Evolutionary conservation across 352 stramenopile species (phyloP).

Genomic region (Saprolegnia parasitica): DNA sequence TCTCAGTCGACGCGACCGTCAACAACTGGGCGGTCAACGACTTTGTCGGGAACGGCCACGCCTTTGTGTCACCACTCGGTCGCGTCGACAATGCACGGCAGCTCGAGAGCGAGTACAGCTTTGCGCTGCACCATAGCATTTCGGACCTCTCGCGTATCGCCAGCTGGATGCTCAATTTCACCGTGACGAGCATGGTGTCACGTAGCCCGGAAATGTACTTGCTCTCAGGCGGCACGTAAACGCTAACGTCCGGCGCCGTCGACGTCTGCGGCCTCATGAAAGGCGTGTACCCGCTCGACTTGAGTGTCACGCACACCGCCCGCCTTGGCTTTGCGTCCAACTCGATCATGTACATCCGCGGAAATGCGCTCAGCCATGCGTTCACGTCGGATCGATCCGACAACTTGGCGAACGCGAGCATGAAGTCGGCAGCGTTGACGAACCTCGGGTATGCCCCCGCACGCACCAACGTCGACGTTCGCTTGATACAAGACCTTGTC

Average conservation of each 20-base stretch:
- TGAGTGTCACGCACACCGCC: background rate
- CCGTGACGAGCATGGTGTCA: background rate
- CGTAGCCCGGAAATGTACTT: background rate
- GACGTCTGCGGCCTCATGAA: background rate
- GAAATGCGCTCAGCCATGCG: background rate
- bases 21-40: slow-evolving; percentile 26
- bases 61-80: background rate
- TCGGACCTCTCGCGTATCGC: background rate
- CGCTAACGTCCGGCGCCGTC: background rate
- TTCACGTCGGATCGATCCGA: background rate
- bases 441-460: background rate
- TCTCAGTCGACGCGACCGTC: background rate
- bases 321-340: background rate
- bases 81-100: background rate
- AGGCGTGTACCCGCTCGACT: background rate
- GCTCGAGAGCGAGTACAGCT: background rate
- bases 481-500: background rate
- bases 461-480: background rate
- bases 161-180: background rate
- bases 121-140: background rate
- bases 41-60: slow-evolving; percentile 18
- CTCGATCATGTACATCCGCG: slow-evolving; percentile 22
- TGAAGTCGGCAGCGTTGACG: background rate
- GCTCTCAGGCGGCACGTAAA: background rate
- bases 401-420: background rate